phyloP scores from a whole-genome alignment of 2,329 filamentous ascomycete genomes.

The Diaporthe eres region DNA sequence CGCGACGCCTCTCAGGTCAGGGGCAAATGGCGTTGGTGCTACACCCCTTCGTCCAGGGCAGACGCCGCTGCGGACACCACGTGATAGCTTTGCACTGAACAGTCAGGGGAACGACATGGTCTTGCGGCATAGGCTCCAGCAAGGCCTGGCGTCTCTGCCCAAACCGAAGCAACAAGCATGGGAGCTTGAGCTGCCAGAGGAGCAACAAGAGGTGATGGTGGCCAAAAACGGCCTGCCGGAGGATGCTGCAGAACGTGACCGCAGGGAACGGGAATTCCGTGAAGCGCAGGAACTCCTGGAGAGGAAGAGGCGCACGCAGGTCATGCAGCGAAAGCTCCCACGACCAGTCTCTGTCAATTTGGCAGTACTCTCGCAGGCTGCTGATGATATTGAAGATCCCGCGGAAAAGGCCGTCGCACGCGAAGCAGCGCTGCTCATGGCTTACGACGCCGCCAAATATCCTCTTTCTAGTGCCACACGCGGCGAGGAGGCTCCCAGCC shows the following conservation, averaged over 20 bases:
- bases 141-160: slow-evolving; percentile 84
- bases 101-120: slow-evolving; percentile 75
- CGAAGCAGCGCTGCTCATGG: slow-evolving; percentile 85
- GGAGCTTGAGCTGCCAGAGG: slow-evolving; percentile 93
- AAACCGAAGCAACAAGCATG: slow-evolving; percentile 95
- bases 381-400: slow-evolving; percentile 72
- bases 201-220: slow-evolving; percentile 72
- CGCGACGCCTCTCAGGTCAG: slow-evolving; percentile 86
- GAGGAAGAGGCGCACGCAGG: slow-evolving; percentile 86
- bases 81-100: slow-evolving; percentile 90
- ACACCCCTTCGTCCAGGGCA: slow-evolving; percentile 80
- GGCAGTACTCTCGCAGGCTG: slow-evolving; percentile 74
- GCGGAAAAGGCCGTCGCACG: slow-evolving; percentile 78
- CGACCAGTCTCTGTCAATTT: slow-evolving; percentile 82
- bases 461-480: slow-evolving; percentile 78
- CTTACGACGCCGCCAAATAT: slow-evolving; percentile 83
- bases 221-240: slow-evolving; percentile 60
- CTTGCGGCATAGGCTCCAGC: slow-evolving; percentile 76
- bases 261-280: slow-evolving; percentile 79
- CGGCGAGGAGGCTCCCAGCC: slow-evolving; percentile 69
- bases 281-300: slow-evolving; percentile 80
- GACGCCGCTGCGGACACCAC: slow-evolving; percentile 88
- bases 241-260: slow-evolving; percentile 80
- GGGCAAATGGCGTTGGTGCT: slow-evolving; percentile 73
- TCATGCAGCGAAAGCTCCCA: slow-evolving; percentile 88